Evolutionary conservation across 192 early-diverging fungal species (phyloP).

Genomic region (Pilobolus umbonatus): DNA sequence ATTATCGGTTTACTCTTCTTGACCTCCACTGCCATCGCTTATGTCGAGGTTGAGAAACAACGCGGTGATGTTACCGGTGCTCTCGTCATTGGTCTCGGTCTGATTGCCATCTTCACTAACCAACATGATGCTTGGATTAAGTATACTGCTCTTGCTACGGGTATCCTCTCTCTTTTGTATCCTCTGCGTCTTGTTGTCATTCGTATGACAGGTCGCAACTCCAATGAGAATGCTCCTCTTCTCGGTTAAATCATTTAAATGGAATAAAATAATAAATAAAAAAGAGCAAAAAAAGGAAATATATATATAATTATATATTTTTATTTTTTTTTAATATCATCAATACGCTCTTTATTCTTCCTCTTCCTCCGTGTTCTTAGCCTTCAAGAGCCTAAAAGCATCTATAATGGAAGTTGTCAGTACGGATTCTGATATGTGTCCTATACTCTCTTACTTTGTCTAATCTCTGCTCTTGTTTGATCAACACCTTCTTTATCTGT

Average conservation of each 20-base stretch:
- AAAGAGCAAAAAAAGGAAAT: not conserved
- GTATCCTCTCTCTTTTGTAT: slow-evolving; percentile 38
- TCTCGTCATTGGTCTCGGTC: slow-evolving; percentile 54
- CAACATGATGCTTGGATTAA: slow-evolving; percentile 41
- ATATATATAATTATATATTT: too few species aligned
- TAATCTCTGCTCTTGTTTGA: slow-evolving; percentile 45
- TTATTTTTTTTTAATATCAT: not conserved
- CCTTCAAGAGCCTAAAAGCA: slow-evolving; percentile 6
- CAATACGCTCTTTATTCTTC: not conserved
- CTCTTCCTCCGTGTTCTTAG: slow-evolving; percentile 2
- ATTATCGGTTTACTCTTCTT: slow-evolving; percentile 50
- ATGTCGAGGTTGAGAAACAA: slow-evolving; percentile 53
- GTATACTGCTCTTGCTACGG: slow-evolving; percentile 45
- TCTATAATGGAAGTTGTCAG: not conserved
- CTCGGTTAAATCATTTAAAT: slow-evolving; percentile 37
- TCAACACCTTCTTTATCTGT: slow-evolving; percentile 60
- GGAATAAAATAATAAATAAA: not conserved
- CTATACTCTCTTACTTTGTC: slow-evolving; percentile 34
- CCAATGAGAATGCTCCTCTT: slow-evolving; percentile 45
- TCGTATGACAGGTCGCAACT: slow-evolving; percentile 17
- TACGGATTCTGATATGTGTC: too few species aligned
- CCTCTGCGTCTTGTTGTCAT: slow-evolving; percentile 38
- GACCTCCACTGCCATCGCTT: slow-evolving; percentile 50
- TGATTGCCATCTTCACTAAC: slow-evolving; percentile 45
- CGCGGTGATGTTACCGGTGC: slow-evolving; percentile 61